Conservation (phyloP, 75 land plant genomes). For the Pseudotsuga menziesii region DNA sequence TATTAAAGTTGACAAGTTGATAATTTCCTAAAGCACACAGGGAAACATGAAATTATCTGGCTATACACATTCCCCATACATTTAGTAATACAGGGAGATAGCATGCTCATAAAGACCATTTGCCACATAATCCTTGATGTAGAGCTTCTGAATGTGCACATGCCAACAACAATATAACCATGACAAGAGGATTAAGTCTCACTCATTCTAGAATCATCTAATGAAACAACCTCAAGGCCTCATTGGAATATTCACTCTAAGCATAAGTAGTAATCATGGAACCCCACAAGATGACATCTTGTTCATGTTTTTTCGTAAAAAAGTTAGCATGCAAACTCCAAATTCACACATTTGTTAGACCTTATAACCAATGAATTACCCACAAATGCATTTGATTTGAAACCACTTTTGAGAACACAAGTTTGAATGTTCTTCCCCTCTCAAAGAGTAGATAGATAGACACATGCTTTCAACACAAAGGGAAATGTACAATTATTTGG, state of each 20-base stretch:
- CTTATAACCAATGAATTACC: neutral
- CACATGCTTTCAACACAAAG: constrained; percentile 57
- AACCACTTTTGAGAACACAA: constrained; percentile 36
- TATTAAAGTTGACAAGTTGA: too few species aligned
- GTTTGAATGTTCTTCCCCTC: constrained; percentile 60
- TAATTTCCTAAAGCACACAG: too few species aligned
- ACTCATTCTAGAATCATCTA: constrained; percentile 18
- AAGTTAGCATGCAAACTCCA: constrained; percentile 19
- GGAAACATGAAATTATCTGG: too few species aligned
- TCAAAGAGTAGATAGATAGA: constrained; percentile 29
- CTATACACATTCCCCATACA: too few species aligned
- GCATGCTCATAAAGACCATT: too few species aligned
- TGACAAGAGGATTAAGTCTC: constrained; percentile 17
- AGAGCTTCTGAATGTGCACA: constrained; percentile 26
- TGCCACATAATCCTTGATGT: constrained; percentile 14
- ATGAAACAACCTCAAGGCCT: constrained; percentile 26
- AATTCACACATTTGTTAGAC: constrained; percentile 25
- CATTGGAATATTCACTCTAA: constrained; percentile 11
- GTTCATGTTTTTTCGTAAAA: constrained; percentile 17
- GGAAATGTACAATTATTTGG: constrained; percentile 62
- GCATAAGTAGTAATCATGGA: constrained; percentile 29
- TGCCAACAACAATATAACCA: constrained; percentile 30
- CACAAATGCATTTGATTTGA: neutral
- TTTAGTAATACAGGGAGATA: too few species aligned
- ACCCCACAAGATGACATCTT: constrained; percentile 31